Percentiles rank a stretch among this genome's conserved stretches.
Evolutionary conservation across 2,329 filamentous ascomycete species (phyloP).

Genomic region (Fusarium albosuccineum): DNA sequence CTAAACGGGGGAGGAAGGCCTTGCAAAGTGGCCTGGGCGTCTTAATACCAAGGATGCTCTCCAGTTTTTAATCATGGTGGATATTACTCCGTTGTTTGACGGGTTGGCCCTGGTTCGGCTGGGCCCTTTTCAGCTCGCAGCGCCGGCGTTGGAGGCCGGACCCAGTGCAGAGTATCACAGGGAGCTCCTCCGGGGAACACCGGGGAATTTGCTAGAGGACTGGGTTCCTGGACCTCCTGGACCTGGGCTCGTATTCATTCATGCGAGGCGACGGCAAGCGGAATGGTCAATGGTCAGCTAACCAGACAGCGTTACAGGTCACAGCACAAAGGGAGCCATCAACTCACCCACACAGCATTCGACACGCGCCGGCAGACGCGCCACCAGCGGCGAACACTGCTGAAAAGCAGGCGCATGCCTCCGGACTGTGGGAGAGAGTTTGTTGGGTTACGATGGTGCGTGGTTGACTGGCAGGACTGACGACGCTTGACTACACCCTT

Average conservation of each 20-base stretch:
- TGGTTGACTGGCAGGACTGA: slow-evolving; percentile 9
- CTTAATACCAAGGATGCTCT: slow-evolving; percentile 20
- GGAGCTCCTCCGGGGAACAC: slow-evolving; percentile 16
- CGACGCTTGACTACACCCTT: slow-evolving; percentile 23
- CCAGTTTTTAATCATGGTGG: slow-evolving; percentile 19
- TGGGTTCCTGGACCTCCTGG: slow-evolving; percentile 8
- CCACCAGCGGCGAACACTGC: slow-evolving; percentile 21
- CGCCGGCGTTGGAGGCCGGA: slow-evolving; percentile 25
- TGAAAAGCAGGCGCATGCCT: slow-evolving; percentile 3
- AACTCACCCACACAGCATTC: slow-evolving; percentile 33
- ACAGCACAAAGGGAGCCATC: slow-evolving; percentile 32
- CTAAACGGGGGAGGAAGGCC: slow-evolving; percentile 13
- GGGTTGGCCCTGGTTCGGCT: slow-evolving; percentile 26
- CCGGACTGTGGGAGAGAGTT: slow-evolving; percentile 25
- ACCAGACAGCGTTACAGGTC: slow-evolving; percentile 39
- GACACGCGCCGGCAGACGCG: slow-evolving; percentile 40
- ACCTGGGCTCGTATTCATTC: slow-evolving; percentile 47
- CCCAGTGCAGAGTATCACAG: slow-evolving; percentile 13
- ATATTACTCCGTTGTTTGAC: slow-evolving; percentile 21
- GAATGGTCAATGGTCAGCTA: slow-evolving; percentile 31
- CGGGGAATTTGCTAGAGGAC: slow-evolving; percentile 14
- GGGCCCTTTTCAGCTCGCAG: slow-evolving; percentile 41
- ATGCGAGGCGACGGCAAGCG: slow-evolving; percentile 36
- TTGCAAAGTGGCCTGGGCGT: slow-evolving; percentile 29
- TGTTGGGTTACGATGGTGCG: slow-evolving; percentile 29